Evolutionary conservation across 768 basidiomycete genomes (phyloP).

Genomic region (Leccinum broughii): DNA sequence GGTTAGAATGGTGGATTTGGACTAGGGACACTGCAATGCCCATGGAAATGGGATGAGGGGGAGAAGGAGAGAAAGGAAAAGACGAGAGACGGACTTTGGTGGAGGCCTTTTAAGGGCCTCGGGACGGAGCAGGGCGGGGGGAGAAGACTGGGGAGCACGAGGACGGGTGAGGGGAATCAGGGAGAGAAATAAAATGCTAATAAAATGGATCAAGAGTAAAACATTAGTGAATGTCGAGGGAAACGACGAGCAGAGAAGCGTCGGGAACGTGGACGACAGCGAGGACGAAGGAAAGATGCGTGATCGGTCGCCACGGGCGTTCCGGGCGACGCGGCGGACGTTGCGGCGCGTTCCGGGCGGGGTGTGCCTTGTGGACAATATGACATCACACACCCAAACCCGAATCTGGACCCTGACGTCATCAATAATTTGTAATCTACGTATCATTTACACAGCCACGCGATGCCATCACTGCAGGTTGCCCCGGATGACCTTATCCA

Average conservation of each 20-base stretch:
- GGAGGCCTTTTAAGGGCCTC: constrained; percentile 25
- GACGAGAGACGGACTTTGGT: constrained; percentile 24
- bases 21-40: constrained; percentile 36
- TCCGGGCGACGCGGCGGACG: constrained; percentile 22
- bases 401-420: neutral
- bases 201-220: constrained; percentile 9
- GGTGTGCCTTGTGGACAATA: constrained; percentile 23
- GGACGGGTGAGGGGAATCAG: constrained; percentile 26
- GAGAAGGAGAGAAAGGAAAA: constrained; percentile 1
- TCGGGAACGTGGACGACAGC: constrained; percentile 26
- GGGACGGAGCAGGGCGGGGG: constrained; percentile 27
- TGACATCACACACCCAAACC: neutral
- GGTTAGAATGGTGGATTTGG: constrained; percentile 27
- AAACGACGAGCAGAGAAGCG: constrained; percentile 11
- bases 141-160: constrained; percentile 30
- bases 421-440: neutral
- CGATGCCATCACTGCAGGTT: constrained; percentile 31
- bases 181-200: constrained; percentile 1
- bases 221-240: constrained; percentile 18
- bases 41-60: constrained; percentile 23
- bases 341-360: constrained; percentile 28
- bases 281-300: constrained; percentile 9
- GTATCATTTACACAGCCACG: constrained; percentile 20
- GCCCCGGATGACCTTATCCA: constrained; percentile 68
- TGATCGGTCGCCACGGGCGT: constrained; percentile 24